Evolutionary conservation across 2,329 filamentous ascomycete genomes (phyloP), one percentile per base, ranked within the genome.

Genomic region (Pseudocercospora macadamiae): DNA sequence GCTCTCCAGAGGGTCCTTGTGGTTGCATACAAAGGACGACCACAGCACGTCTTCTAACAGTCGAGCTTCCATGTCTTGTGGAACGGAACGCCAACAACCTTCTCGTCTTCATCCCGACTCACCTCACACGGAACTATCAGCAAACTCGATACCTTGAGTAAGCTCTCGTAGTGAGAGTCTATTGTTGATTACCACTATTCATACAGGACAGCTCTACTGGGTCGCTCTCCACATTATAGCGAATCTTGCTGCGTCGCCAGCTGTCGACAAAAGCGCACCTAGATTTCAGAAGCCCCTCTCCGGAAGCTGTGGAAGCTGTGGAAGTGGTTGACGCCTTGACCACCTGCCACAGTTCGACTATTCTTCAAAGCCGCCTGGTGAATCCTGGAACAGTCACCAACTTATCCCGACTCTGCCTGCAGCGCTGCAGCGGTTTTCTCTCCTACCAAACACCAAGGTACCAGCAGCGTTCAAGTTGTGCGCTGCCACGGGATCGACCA

Each of bases 11-110:
- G 42, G 48, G 54, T 51, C 59, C 21, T 19, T 30, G 56, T 53
- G 51, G 34, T 47, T 56, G 54, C 18, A 60, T 63, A 64, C 61
- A 61, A 66, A 64, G 52, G 44, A 45, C 39, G 39, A 32, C 55
- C 63, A 52, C 42, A 48, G 28, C 47, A 52, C 54, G 12, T 39
- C 53, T 52, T 59, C 48, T 45, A 51, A 49, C 57, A 37, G 36
- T 47, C 28, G 42, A 42, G 44, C 48, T 36, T 32, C 56, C 64
- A 64, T 64, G 64, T 66, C 59, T 39, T 55, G 62, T 60, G 59
- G 57, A 37, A 61, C 57, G 57, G 58, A 55, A 55, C 55, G 55
- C 48, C 57, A 51, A n/a, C n/a, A n/a, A 54, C 54, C 62, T 62
- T 64, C 54, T 52, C 52, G 42, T 57, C 36, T 47, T 19, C 47